These are phyloP conservation scores for Talaromyces verruculosus DNA, from an alignment of 2,329 filamentous ascomycete genomes.

Conservation along the genomic window DNA sequence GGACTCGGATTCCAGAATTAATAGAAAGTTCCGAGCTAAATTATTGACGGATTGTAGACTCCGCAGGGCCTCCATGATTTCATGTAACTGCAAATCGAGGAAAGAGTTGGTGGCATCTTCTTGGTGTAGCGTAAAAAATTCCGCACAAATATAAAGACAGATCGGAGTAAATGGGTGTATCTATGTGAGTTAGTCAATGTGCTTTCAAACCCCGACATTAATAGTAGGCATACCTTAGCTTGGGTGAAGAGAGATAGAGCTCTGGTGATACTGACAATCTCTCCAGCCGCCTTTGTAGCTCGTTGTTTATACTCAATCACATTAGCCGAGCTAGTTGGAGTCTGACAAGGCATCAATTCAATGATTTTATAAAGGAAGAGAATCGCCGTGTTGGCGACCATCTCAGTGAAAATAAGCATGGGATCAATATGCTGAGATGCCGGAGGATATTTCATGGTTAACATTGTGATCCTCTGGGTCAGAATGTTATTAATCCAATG, in stretches of 20 bases:
- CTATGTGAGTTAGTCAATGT: neutral
- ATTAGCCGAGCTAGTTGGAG: neutral
- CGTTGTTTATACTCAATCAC: slow-evolving; percentile 16
- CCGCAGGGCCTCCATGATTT: slow-evolving; percentile 17
- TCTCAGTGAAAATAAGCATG: slow-evolving; percentile 23
- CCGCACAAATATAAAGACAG: slow-evolving; percentile 20
- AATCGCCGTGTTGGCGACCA: slow-evolving; percentile 21
- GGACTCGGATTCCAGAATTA: neutral
- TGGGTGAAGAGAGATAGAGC: slow-evolving; percentile 15
- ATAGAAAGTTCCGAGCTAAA: slow-evolving; percentile 13
- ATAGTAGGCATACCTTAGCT: slow-evolving; percentile 13
- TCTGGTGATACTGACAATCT: slow-evolving; percentile 19
- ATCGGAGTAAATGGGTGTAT: slow-evolving; percentile 21
- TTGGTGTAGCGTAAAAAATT: slow-evolving; percentile 12
- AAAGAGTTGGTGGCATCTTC: slow-evolving; percentile 5
- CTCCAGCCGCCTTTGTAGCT: slow-evolving; percentile 11
- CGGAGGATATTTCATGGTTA: slow-evolving; percentile 19
- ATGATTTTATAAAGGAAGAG: slow-evolving; percentile 23
- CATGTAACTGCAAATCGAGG: slow-evolving; percentile 9
- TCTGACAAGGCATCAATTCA: slow-evolving; percentile 8
- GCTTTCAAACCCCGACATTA: neutral
- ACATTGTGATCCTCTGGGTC: slow-evolving; percentile 14
- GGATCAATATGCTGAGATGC: slow-evolving; percentile 14
- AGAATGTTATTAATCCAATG: slow-evolving; percentile 22
- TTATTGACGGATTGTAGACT: slow-evolving; percentile 18